phyloP scores from a whole-genome alignment of 2,329 filamentous ascomycete genomes.

The Pyrenophora seminiperda region DNA sequence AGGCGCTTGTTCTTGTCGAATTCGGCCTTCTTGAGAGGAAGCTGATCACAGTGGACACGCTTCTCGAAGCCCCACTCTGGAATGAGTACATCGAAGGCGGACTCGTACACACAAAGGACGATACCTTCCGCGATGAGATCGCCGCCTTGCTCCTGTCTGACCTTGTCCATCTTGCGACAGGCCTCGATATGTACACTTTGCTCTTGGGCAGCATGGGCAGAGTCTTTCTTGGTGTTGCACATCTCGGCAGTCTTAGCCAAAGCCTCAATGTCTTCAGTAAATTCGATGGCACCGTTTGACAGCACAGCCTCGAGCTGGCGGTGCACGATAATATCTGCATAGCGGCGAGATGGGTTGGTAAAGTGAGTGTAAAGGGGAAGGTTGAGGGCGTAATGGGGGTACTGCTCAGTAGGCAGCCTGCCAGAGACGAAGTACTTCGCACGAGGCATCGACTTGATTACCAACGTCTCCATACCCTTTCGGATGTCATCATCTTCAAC shows the following conservation, averaged over 20 bases:
- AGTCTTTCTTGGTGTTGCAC: constrained; percentile 99
- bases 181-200: constrained; percentile 99
- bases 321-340: constrained; percentile 93
- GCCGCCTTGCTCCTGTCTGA: constrained; percentile 81
- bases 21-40: constrained; percentile 98
- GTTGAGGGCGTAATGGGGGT: constrained; percentile 90
- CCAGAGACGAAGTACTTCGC: constrained; percentile 92
- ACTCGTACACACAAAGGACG: constrained; percentile 96
- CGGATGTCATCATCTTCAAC: constrained; percentile 86
- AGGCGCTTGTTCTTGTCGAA: constrained; percentile 95
- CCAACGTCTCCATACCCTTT: constrained; percentile 96
- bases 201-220: constrained; percentile 94
- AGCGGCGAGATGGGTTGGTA: constrained; percentile 91
- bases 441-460: constrained; percentile 93
- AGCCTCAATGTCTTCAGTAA: constrained; percentile 84
- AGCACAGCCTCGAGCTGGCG: constrained; percentile 89
- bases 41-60: constrained; percentile 96
- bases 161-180: constrained; percentile 93
- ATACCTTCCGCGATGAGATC: constrained; percentile 96
- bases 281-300: constrained; percentile 80
- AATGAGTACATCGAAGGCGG: constrained; percentile 96
- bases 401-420: constrained; percentile 76
- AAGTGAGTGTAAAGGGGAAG: constrained; percentile 96
- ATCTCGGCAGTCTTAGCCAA: constrained; percentile 91
- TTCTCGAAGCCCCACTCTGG: constrained; percentile 99